Base-by-base conservation (phyloP, 2,329 filamentous ascomycete genomes). In the Fusarium denticulatum region DNA sequence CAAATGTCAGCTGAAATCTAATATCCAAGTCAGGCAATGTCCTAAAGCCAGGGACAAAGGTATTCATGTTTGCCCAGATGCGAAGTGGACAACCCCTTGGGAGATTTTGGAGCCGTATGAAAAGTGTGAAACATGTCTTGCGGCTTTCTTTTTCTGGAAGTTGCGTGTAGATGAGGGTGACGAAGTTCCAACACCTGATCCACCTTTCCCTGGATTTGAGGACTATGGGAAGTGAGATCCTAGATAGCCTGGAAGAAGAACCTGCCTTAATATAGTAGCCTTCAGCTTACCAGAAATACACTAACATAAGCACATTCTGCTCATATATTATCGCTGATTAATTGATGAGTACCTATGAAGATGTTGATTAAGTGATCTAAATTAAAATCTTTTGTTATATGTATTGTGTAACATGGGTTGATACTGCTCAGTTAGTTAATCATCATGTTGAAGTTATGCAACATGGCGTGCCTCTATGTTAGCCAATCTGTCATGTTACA, bases 291-390 rank as follows among this genome's bases (percentile, higher is more conserved):
- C 11, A n/a, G 1, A 30, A 40, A 16, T 40, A 40, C 7, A 3
- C 3, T 26, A 20, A 18, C 5, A 30, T 14, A 2, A 7, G 10
- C 14, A 22, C 8, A 6, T n/a, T 6, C 9, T 7, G 7, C n/a
- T 40, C 5, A 22, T 28, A 18, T 0, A n/a, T 7, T 0, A 0
- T 39, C 0, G 3, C 14, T 18, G 0, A 1, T 55, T 14, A 39
- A n/a, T n/a, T 0, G 0, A 40, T 16, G 14, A 1, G 3, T 28
- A n/a, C 1, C 0, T 28, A 14, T 28, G 20, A 37, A 13, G 32
- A 26, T 2, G 0, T 2, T 16, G 11, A 3, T 2, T 28, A 2
- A 40, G 11, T 14, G 20, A n/a, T 12, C 22, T 7, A 2, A 1
- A n/a, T n/a, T 4, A 13, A 6, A n/a, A 10, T 40, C 4, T 14